These are phyloP conservation scores for Erodium chrysanthum DNA, from an alignment of 441 rosid species.

Conservation along the genomic window DNA sequence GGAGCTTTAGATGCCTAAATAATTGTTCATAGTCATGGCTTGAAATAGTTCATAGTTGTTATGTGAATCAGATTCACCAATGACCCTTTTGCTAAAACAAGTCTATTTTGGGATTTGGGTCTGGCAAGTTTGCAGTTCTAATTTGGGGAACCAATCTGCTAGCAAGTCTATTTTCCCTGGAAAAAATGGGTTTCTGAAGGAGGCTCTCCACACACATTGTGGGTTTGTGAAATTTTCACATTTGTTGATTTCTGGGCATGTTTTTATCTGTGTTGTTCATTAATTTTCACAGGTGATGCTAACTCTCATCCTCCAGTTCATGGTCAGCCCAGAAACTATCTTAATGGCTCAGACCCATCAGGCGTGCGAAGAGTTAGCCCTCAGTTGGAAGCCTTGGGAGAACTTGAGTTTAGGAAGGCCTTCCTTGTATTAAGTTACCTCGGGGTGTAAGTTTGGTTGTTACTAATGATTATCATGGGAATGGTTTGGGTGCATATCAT, in stretches of 20 bases:
- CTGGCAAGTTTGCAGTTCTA: background rate
- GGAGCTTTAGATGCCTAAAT: too few relatives aligned
- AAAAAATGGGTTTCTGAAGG: background rate
- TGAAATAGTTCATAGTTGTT: too few relatives aligned
- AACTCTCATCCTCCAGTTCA: background rate
- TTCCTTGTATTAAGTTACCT: slow-evolving; percentile 57
- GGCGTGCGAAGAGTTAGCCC: slow-evolving; percentile 15
- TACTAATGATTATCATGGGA: background rate
- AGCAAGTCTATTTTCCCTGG: background rate
- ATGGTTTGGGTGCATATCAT: slow-evolving; percentile 2
- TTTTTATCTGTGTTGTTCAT: background rate
- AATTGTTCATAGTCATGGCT: too few relatives aligned
- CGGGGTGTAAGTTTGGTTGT: slow-evolving; percentile 37
- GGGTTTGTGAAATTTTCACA: background rate
- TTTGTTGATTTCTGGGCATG: background rate
- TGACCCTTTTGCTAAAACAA: too few relatives aligned
- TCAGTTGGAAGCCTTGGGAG: slow-evolving; percentile 44
- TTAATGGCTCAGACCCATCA: background rate
- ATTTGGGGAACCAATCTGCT: background rate
- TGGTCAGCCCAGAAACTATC: background rate
- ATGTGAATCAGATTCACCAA: too few relatives aligned
- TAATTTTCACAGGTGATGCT: slow-evolving; percentile 1
- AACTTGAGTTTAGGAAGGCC: slow-evolving; percentile 55
- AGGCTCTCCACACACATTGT: background rate
- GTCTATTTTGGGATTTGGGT: background rate